Percentiles rank a stretch among this genome's conserved stretches.
Conservation (phyloP, 179 eudicot species). For the Corrigiola litoralis region DNA sequence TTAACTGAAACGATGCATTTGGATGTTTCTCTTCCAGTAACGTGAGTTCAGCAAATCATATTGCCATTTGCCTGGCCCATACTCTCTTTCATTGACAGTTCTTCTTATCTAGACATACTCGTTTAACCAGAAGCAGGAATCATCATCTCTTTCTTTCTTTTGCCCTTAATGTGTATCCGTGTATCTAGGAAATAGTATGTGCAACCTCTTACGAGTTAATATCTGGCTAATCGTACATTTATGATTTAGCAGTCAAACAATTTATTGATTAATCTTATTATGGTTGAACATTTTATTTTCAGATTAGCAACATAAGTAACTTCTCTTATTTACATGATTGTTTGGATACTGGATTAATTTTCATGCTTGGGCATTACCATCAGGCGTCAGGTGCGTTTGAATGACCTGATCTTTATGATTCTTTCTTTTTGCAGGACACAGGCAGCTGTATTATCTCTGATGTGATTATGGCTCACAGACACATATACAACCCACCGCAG, state of each 20-base stretch:
- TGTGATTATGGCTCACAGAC: slow-evolving; percentile 66
- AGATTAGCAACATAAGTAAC: too few relatives aligned
- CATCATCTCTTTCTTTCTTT: neutral
- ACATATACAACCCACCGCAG: slow-evolving; percentile 44
- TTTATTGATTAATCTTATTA: too few relatives aligned
- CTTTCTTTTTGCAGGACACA: slow-evolving; percentile 32
- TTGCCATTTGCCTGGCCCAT: too few relatives aligned
- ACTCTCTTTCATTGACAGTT: too few relatives aligned
- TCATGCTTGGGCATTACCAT: neutral
- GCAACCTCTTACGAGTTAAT: neutral
- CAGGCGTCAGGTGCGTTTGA: neutral
- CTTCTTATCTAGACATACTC: neutral
- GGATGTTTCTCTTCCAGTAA: too few relatives aligned
- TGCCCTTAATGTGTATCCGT: neutral
- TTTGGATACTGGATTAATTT: neutral
- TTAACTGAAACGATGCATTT: too few relatives aligned
- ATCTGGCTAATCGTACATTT: too few relatives aligned
- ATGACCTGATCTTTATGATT: neutral
- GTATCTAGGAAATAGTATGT: neutral
- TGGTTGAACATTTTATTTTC: too few relatives aligned
- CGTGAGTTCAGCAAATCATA: too few relatives aligned
- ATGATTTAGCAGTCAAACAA: too few relatives aligned
- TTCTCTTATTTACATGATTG: neutral
- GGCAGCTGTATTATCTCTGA: slow-evolving; percentile 1
- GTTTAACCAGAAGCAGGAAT: neutral